phyloP scores from a whole-genome alignment of 148 eudicot genomes.

The Camellia granthamiana region DNA sequence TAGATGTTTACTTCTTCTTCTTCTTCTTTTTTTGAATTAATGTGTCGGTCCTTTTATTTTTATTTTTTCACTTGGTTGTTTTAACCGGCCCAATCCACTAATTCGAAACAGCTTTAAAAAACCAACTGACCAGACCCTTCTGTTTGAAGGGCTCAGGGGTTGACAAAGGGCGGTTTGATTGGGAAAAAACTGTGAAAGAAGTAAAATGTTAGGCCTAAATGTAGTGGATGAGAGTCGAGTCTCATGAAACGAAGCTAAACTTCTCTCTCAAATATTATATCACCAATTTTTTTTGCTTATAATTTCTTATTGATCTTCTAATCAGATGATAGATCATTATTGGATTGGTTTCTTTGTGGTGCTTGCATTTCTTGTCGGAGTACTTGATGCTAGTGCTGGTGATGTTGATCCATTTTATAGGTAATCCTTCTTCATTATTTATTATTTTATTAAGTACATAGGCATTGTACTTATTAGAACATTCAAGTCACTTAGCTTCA shows the following conservation, averaged over 20 bases:
- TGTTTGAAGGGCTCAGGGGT: too few species aligned
- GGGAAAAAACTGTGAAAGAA: background rate
- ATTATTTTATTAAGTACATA: background rate
- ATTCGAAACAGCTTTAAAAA: too few species aligned
- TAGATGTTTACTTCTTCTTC: too few species aligned
- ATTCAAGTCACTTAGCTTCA: background rate
- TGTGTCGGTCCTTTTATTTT: too few species aligned
- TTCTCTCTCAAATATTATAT: background rate
- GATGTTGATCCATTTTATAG: slow-evolving; percentile 73
- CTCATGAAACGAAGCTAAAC: background rate
- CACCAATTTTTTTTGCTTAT: background rate
- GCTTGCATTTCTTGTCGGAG: slow-evolving; percentile 29
- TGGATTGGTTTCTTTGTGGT: slow-evolving; percentile 37
- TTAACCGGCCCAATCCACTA: too few species aligned
- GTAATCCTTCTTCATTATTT: slow-evolving; percentile 28
- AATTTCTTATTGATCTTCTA: slow-evolving; percentile 6
- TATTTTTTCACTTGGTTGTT: too few species aligned
- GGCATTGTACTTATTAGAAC: background rate
- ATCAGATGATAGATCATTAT: slow-evolving; percentile 48
- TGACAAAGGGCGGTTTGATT: background rate
- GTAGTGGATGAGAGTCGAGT: background rate
- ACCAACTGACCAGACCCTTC: too few species aligned
- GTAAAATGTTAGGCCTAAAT: background rate
- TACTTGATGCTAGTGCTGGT: slow-evolving; percentile 65
- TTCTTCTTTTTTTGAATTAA: too few species aligned